Conservation (phyloP, 192 early-diverging fungal species). For the Diversispora eburnea region DNA sequence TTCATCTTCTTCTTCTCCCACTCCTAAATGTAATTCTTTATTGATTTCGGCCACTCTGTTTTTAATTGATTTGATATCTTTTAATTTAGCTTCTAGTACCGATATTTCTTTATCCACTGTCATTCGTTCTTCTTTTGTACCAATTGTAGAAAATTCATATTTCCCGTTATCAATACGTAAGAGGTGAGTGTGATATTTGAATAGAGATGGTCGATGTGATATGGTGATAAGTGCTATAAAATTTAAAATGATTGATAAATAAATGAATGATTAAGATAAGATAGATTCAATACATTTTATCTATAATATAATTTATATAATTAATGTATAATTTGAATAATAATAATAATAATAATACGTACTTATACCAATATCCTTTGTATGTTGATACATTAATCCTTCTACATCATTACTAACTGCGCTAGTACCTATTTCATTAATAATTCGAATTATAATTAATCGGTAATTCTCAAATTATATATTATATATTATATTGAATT, state of each 20-base stretch:
- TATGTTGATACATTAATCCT: constrained; percentile 81
- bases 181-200: constrained; percentile 94
- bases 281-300: no score
- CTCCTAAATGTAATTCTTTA: constrained; percentile 49
- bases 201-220: constrained; percentile 90
- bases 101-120: constrained; percentile 86
- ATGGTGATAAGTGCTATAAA: constrained; percentile 77
- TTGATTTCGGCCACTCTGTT: constrained; percentile 47
- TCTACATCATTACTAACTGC: constrained; percentile 94
- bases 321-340: neutral
- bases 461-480: neutral
- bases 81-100: constrained; percentile 54
- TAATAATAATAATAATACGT: constrained; percentile 17
- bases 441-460: neutral
- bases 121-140: constrained; percentile 74
- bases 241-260: neutral
- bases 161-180: constrained; percentile 91
- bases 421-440: constrained; percentile 39
- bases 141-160: constrained; percentile 72
- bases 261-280: no score
- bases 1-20: constrained; percentile 37
- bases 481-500: neutral
- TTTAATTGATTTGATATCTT: constrained; percentile 47
- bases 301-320: no score
- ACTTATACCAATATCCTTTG: constrained; percentile 79